phyloP scores from a whole-genome alignment of 495 filamentous ascomycete genomes.

The Melanomma pulvis-pyrius region DNA sequence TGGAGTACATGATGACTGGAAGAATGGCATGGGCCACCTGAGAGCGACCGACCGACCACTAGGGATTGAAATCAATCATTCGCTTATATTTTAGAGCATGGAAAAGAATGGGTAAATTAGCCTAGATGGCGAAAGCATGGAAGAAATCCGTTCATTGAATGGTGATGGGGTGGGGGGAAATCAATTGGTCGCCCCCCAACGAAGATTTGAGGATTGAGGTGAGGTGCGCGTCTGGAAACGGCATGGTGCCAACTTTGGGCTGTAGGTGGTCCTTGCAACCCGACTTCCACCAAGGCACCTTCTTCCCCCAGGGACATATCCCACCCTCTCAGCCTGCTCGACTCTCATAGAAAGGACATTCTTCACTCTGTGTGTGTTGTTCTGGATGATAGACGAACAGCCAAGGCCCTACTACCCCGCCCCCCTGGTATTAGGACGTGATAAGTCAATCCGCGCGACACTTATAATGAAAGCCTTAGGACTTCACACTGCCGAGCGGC shows the following conservation, averaged over 20 bases:
- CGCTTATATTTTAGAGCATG: not conserved
- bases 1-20: conserved; percentile 30
- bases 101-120: not conserved
- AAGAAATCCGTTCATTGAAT: conserved; percentile 14
- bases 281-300: not conserved
- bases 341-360: not conserved
- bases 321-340: not conserved
- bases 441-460: not conserved
- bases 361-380: not conserved
- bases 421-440: not conserved
- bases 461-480: not conserved
- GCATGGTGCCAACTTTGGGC: not conserved
- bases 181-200: conserved; percentile 7
- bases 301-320: not conserved
- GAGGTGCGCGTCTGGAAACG: not conserved
- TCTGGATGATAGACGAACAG: not conserved
- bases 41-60: conserved; percentile 2
- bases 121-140: not conserved
- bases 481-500: not conserved
- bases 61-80: conserved; percentile 14
- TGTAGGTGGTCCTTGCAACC: not conserved
- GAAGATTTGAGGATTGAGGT: conserved; percentile 12
- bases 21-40: conserved; percentile 22
- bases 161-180: conserved; percentile 13
- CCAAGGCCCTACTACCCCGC: not conserved